Base-by-base conservation (phyloP, 2,329 filamentous ascomycete species). In the Parascedosporium putredinis region DNA sequence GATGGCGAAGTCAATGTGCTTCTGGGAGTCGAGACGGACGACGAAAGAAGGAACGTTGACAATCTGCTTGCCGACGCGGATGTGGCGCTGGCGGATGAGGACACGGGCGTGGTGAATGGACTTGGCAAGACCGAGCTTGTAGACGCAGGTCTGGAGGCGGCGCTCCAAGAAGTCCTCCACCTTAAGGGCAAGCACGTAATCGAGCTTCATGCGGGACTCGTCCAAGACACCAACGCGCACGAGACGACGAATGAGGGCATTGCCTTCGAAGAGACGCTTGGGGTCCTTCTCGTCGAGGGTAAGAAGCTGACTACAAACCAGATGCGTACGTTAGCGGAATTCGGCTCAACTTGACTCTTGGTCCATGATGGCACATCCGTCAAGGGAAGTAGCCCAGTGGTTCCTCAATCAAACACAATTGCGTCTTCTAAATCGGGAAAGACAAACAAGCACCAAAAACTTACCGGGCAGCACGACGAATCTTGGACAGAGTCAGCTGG, bases 151-250 rank as follows among this genome's bases (percentile, higher is more conserved):
- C 85, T 98, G 91, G 62, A 97, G 90, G 75, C 93, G 90, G 67
- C 93, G 91, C 86, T 98, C 93, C 77, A 98, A 83, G 86, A 98
- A 98, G 76, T 98, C 93, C 78, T 98, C 93, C 67, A 94, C 86
- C 83, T 95, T 95, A 56, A 98, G 85, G 76, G 93, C 93, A 70
- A 98, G 79, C 70, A 98, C 93, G 86, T 98, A 96, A 96, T 98
- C 93, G 82, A 98, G 93, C 87, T 96, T 98, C 93, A 98, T 98
- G 83, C 93, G 93, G 72, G 90, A 90, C 81, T 98, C 93, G 73
- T 98, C 93, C 68, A 98, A 88, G 68, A 98, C 93, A 88, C 93
- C 93, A 71, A 97, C 90, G 73, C 93, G 93, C 62, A 98, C 93
- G 62, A 98, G 89, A 87, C 93, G 93, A 73, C 93, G 93, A 86